Evolutionary conservation across 768 basidiomycete species (phyloP), one percentile per base, ranked within the genome.

Genomic region (Hypholoma fasciculare): DNA sequence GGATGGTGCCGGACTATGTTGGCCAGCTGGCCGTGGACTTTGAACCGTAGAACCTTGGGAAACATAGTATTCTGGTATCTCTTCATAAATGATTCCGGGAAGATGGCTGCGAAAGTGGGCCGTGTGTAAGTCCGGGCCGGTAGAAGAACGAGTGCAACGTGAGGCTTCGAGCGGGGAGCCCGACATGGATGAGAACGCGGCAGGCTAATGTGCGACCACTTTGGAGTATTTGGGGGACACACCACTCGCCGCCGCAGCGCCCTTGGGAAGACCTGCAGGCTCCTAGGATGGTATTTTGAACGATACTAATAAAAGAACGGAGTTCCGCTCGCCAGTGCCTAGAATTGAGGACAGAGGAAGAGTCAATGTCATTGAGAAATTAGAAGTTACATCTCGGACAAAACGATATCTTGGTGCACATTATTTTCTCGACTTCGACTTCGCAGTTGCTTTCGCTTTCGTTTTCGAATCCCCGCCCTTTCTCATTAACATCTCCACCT

Each of bases 401-500:
- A 40, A 38, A 39, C 38, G 23, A 43, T 61, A 44, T 37, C 53
- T 61, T 48, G 12, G 44, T 20, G 30, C 16, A n/a, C 44, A 46
- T 16, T 27, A 37, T 23, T 47, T 47, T 47, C 8, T 54, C 19
- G 44, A 23, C 48, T 49, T 49, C 9, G 44, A 46, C 20, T 49
- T 49, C 27, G 48, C 23, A 4, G 8, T 49, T 34, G 30, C 30
- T 30, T 26, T 49, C 23, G 23, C 19, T 65, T 74, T 42, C 59
- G 69, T 72, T 59, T 70, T 74, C 53, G 72, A 73, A 36, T 70
- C 63, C 38, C 67, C 62, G 44, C 74, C 72, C 61, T 65, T 73
- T 52, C 67, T 71, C 73, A 80, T 74, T 48, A 92, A 68, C 55
- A 75, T 78, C 62, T 89, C 83, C 9, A 92, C 83, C 48, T 77